Evolutionary conservation across 1,139 yeast genomes (phyloP).

Genomic region (Tardiomyces digboiensis): DNA sequence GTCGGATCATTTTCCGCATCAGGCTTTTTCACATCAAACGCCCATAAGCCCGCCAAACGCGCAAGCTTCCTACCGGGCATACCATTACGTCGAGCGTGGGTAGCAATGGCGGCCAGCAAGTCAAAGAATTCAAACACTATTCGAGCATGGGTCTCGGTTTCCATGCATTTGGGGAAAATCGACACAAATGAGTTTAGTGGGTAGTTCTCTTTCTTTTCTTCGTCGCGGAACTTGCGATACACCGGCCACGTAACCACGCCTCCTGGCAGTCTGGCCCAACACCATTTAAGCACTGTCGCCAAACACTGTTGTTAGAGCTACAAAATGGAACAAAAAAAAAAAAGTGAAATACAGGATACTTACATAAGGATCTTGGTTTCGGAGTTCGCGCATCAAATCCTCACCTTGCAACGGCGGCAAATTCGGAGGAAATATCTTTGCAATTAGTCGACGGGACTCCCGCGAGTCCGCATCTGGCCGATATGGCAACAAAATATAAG

Average conservation of each 20-base stretch:
- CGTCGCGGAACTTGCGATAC: constrained; percentile 55
- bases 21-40: constrained; percentile 42
- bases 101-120: constrained; percentile 64
- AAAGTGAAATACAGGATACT: constrained; percentile 2
- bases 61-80: constrained; percentile 74
- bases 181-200: constrained; percentile 64
- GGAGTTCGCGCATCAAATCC: constrained; percentile 17
- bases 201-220: constrained; percentile 53
- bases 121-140: constrained; percentile 84
- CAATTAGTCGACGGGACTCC: constrained; percentile 17
- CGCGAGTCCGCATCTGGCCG: constrained; percentile 14
- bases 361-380: constrained; percentile 20
- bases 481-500: constrained; percentile 23
- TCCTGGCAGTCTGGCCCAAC: constrained; percentile 76
- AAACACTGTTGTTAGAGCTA: constrained; percentile 33
- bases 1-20: constrained; percentile 20
- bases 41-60: constrained; percentile 85
- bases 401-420: constrained; percentile 20
- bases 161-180: constrained; percentile 74
- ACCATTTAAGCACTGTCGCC: constrained; percentile 63
- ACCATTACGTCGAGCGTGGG: constrained; percentile 74
- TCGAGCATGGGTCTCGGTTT: constrained; percentile 82
- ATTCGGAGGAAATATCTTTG: constrained; percentile 16
- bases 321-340: too few species aligned
- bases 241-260: constrained; percentile 85